Conservation (phyloP, 495 filamentous ascomycete genomes). For the Collariella sp. region DNA sequence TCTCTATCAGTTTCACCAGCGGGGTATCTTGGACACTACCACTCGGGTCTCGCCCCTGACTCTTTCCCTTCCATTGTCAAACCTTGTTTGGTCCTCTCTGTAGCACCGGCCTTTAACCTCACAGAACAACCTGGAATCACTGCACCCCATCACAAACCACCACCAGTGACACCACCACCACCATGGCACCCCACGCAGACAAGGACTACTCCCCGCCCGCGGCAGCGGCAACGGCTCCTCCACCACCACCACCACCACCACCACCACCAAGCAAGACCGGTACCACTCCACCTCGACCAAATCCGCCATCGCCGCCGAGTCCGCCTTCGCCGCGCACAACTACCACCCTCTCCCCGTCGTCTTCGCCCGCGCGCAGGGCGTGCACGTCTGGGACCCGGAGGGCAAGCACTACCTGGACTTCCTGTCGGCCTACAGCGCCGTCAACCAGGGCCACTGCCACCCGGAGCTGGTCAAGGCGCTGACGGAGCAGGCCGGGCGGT, state of each 20-base stretch:
- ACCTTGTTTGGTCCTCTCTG: not conserved
- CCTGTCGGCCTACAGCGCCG: constrained; percentile 92
- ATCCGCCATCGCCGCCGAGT: constrained; percentile 69
- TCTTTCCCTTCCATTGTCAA: not conserved
- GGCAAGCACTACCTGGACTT: constrained; percentile 96
- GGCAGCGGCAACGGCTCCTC: constrained; percentile 24
- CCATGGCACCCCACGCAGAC: constrained; percentile 53
- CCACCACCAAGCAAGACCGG: constrained; percentile 31
- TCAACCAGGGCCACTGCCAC: constrained; percentile 99
- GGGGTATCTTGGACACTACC: not conserved
- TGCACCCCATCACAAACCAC: not conserved
- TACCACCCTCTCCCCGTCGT: constrained; percentile 96
- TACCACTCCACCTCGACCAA: constrained; percentile 79
- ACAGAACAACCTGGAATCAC: not conserved
- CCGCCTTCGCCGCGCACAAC: constrained; percentile 89
- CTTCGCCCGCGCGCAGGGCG: constrained; percentile 73
- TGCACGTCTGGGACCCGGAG: constrained; percentile 93
- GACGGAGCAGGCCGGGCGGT: constrained; percentile 76
- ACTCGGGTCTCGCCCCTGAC: not conserved
- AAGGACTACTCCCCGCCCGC: constrained; percentile 15
- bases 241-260: constrained; percentile 5
- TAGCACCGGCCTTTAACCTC: not conserved
- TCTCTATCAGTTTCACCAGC: not conserved
- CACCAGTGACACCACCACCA: constrained; percentile 4
- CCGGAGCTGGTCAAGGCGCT: constrained; percentile 87